Conservation (phyloP, 1,284 basidiomycete species). For the Singerocomus rubriflavus region DNA sequence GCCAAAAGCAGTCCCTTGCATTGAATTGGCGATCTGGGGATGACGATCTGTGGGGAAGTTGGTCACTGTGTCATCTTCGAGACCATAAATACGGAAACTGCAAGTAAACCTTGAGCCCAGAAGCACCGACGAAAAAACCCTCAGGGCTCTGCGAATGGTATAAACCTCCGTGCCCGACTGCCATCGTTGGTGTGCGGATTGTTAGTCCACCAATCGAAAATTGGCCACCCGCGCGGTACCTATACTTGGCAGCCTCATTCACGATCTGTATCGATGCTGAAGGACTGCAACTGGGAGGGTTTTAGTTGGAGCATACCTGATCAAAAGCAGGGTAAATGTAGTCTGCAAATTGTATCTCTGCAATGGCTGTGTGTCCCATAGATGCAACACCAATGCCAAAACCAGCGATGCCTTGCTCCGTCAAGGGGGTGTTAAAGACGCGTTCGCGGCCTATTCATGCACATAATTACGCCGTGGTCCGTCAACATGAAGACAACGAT, state of each 20-base stretch:
- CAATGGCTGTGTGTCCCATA: conserved; percentile 94
- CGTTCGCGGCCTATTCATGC: conserved; percentile 69
- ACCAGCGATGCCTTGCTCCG: conserved; percentile 93
- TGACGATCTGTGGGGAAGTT: conserved; percentile 59
- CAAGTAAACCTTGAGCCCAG: conserved; percentile 75
- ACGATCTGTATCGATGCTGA: conserved; percentile 60
- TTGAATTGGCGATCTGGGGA: conserved; percentile 91
- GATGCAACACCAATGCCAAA: conserved; percentile 91
- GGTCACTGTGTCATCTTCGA: neutral
- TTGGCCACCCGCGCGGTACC: conserved; percentile 85
- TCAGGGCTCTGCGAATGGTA: conserved; percentile 96
- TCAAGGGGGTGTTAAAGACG: conserved; percentile 94
- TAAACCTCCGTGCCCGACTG: conserved; percentile 89
- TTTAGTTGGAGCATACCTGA: conserved; percentile 51
- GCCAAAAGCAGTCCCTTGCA: conserved; percentile 88
- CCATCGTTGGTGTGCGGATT: conserved; percentile 84
- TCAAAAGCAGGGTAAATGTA: conserved; percentile 93
- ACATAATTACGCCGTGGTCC: neutral
- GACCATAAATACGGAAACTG: neutral
- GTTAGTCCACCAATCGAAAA: conserved; percentile 86
- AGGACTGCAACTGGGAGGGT: neutral
- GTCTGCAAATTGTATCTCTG: conserved; percentile 88
- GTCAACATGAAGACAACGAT: neutral
- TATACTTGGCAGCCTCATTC: conserved; percentile 93
- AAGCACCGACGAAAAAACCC: conserved; percentile 89